A percentile compares a stretch with the other conserved stretches of the same genome.
These are phyloP conservation scores for Hypsizygus marmoreus DNA, from an alignment of 768 basidiomycete species.

Conservation along the genomic window DNA sequence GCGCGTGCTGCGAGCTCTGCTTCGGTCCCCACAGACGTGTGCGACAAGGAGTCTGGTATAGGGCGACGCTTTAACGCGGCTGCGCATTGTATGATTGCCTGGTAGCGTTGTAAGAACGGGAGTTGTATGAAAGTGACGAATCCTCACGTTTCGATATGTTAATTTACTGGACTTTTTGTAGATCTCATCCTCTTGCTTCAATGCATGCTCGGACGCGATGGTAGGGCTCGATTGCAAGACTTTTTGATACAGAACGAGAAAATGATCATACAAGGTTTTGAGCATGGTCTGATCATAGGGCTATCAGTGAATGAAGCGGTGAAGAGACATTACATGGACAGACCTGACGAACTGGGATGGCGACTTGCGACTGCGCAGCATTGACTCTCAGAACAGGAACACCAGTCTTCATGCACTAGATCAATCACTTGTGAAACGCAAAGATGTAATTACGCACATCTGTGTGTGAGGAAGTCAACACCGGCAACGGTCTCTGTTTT, in stretches of 20 bases:
- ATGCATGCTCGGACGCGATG: constrained; percentile 76
- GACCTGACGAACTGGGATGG: constrained; percentile 76
- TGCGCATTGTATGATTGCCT: constrained; percentile 56
- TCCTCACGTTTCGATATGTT: constrained; percentile 84
- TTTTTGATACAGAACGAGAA: constrained; percentile 62
- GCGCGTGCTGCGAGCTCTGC: constrained; percentile 56
- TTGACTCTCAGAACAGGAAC: constrained; percentile 66
- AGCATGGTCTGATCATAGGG: constrained; percentile 59
- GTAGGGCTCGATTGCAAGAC: constrained; percentile 56
- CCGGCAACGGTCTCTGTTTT: constrained; percentile 41
- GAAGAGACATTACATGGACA: constrained; percentile 12
- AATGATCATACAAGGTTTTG: constrained; percentile 74
- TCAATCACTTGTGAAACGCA: constrained; percentile 1
- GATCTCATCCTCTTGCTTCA: constrained; percentile 79
- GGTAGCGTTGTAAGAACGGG: constrained; percentile 11
- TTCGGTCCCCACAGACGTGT: constrained; percentile 81
- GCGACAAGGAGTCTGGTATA: constrained; percentile 55
- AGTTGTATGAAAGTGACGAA: not conserved
- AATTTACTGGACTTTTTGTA: constrained; percentile 73
- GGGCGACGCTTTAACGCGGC: constrained; percentile 52
- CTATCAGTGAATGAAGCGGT: constrained; percentile 12
- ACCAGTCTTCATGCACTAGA: constrained; percentile 43
- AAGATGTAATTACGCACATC: constrained; percentile 27
- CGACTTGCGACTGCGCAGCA: constrained; percentile 68
- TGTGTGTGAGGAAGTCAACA: constrained; percentile 40